Base-by-base conservation (phyloP, 164 flowering plant species). In the Vitis cinerea region DNA sequence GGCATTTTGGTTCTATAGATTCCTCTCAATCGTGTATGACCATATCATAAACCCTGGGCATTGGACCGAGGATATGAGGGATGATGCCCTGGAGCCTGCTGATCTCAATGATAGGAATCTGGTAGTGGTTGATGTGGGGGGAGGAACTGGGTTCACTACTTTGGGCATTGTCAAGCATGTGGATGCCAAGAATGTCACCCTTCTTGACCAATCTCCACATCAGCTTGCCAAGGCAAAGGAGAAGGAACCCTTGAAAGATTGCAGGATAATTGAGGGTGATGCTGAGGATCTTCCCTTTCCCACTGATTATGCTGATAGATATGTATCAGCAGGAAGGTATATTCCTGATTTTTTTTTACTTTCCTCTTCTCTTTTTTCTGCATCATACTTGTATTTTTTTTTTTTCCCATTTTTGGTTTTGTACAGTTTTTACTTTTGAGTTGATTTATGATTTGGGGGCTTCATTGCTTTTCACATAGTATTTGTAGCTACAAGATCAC, bases 61-160 rank as follows among this genome's bases (percentile, higher is more conserved):
- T 70, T 88, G 97, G 97, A 91, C 94, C 60, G 94, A 91, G 81
- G 91, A 88, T 50, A 91, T 91, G 91, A 78, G 97, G 74, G 92
- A 91, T 56, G 89, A 90, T 0, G 92, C 94, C 0, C 81, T 88
- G 47, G 90, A 86, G 77, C 87, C 86, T 8, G 90, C 92, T 12
- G 89, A 90, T 70, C 82, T 90, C 72, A 70, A 16, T 53, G 58
- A 77, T 52, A 66, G 86, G 81, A 77, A 79, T 48, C 52, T 90
- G 88, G 53, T 73, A 0, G 94, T 90, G 49, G 90, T 90, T 5
- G 94, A 90, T 76, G 92, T 86, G 55, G 94, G 94, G 17, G 94
- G 94, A 15, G 94, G 94, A 0, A 90, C 94, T 19, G 92, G 92
- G 50, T 88, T 90, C 64, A 79, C 90, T 48, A 88, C 94, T 61